Evolutionary conservation across 2,329 filamentous ascomycete genomes (phyloP), one percentile per base, ranked within the genome.

Genomic region (Ascochyta pisi): DNA sequence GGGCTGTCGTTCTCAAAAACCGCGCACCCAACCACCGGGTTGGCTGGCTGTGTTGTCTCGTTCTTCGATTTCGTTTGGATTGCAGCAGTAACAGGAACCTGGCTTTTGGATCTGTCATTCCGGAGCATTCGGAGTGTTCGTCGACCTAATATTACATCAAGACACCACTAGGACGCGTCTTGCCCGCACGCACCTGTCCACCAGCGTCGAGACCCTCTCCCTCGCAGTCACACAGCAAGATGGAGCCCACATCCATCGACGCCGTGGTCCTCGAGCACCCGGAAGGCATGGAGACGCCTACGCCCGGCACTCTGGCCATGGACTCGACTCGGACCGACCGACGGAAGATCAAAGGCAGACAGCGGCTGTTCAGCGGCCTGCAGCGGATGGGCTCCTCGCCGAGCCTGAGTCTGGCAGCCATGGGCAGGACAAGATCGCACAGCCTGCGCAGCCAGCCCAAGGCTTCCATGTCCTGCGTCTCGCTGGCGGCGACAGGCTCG

Each of bases 371-470:
- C 16, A 86, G 87, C 60, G 86, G 88, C 29, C 82, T 96, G 44
- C 89, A 94, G 60, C 88, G 91, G 54, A 94, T 96, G 69, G 88
- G 90, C 10, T 96, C 92, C 0, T 91, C 89, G 6, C 88, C 90
- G 1, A 90, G 89, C 13, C 78, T 96, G 45, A 90, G 89, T 15
- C 78, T 96, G 46, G 81, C 84, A 37, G 84, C 84, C 54, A 75
- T 87, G 50, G 83, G 86, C 52, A 85, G 89, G 56, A 79, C 86
- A 24, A 83, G 87, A 52, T 88, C 91, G 6, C 83, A 85, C 54
- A 88, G 85, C 68, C 89, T 89, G 67, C 86, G 88, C 9, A 88
- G 77, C 50, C 78, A 81, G 59, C 80, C 80, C 16, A 92, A 81
- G 78, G 86, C 81, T 3, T 87, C 86, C 10, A 82, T 88, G 65